phyloP scores from a whole-genome alignment of 192 early-diverging fungal genomes.

The Rhizophlyctis rosea region DNA sequence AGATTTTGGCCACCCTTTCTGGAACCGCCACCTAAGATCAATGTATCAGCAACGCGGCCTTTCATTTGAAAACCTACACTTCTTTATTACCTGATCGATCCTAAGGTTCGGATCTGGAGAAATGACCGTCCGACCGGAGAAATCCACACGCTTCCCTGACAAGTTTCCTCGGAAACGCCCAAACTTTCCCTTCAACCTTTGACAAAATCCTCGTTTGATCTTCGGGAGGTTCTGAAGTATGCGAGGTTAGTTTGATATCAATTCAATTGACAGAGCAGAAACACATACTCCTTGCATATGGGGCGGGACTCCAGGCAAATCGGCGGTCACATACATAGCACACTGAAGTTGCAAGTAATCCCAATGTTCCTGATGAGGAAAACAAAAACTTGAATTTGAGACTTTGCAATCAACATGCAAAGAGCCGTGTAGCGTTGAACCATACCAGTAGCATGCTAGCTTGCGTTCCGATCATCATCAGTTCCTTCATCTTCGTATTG shows the following conservation, averaged over 20 bases:
- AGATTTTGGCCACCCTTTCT: conserved; percentile 78
- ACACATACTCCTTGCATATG: conserved; percentile 42
- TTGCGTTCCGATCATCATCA: conserved; percentile 27
- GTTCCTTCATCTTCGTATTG: conserved; percentile 45
- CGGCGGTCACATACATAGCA: conserved; percentile 96
- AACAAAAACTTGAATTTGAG: not conserved
- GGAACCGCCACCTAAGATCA: conserved; percentile 76
- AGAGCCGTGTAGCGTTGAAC: not conserved
- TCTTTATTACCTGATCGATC: conserved; percentile 77
- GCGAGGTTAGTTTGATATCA: conserved; percentile 25
- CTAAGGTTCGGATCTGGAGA: conserved; percentile 98
- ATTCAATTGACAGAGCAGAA: conserved; percentile 25
- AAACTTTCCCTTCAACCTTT: conserved; percentile 97
- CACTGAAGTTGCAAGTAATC: conserved; percentile 89
- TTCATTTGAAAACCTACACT: no score
- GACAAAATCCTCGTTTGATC: conserved; percentile 82
- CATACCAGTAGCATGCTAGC: conserved; percentile 21
- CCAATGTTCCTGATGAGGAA: conserved; percentile 88
- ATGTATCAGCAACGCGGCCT: conserved; percentile 13
- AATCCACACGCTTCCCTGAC: conserved; percentile 99
- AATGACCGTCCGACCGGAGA: conserved; percentile 97
- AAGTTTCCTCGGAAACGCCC: conserved; percentile 98
- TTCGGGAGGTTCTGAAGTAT: conserved; percentile 43
- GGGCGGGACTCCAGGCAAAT: conserved; percentile 83
- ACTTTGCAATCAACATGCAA: not conserved